Percentiles rank a stretch among this genome's conserved stretches.
These are phyloP conservation scores for Bipolaris cookei DNA, from an alignment of 2,329 filamentous ascomycete species.

Conservation along the genomic window DNA sequence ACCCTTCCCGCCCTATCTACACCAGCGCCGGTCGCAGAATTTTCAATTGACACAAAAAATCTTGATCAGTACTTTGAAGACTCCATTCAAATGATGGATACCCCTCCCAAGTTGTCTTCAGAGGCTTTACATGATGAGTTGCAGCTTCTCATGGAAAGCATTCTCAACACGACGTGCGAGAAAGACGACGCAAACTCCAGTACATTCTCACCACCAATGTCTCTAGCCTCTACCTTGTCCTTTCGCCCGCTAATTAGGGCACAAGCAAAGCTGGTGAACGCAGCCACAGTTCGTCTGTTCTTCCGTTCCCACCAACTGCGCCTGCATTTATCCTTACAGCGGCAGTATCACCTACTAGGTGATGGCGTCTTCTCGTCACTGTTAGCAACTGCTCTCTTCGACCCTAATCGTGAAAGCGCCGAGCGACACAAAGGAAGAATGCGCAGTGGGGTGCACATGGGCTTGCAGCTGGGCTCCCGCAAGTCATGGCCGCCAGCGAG, in stretches of 20 bases:
- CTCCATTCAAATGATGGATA: conserved; percentile 36
- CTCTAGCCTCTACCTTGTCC: conserved; percentile 69
- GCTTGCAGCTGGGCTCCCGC: conserved; percentile 79
- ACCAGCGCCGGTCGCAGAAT: not conserved
- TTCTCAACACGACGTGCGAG: conserved; percentile 16
- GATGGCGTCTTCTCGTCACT: conserved; percentile 83
- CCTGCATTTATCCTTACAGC: conserved; percentile 75
- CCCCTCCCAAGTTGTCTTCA: conserved; percentile 22
- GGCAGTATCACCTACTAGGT: conserved; percentile 81
- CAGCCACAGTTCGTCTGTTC: conserved; percentile 75
- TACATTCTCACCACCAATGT: conserved; percentile 60
- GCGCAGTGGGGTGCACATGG: conserved; percentile 71
- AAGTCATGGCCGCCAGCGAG: conserved; percentile 92
- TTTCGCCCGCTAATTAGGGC: conserved; percentile 75
- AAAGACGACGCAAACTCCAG: not conserved
- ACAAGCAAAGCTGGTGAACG: conserved; percentile 79
- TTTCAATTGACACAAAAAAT: conserved; percentile 10
- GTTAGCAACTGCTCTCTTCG: conserved; percentile 83
- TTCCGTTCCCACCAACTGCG: conserved; percentile 76
- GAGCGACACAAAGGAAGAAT: conserved; percentile 74
- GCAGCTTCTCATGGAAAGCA: conserved; percentile 28
- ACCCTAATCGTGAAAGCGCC: conserved; percentile 78
- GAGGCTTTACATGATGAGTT: conserved; percentile 38
- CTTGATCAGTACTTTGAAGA: conserved; percentile 36
- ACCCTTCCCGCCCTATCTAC: not conserved